phyloP scores from a whole-genome alignment of 108 stramenopile species.

The Chaetoceros tenuissimus region DNA sequence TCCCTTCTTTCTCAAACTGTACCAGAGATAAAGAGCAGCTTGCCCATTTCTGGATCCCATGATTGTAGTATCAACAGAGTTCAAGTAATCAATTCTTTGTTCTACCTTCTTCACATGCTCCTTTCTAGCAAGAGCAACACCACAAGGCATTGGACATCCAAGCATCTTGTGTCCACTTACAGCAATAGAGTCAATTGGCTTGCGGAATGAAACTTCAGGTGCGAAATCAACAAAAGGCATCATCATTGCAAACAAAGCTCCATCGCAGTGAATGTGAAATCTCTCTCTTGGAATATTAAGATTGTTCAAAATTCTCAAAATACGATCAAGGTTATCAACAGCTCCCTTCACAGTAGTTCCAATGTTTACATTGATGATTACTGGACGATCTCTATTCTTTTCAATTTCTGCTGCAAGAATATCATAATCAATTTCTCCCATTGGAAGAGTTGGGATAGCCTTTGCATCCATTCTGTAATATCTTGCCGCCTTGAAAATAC shows the following conservation, averaged over 20 bases:
- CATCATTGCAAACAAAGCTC: conserved; percentile 86
- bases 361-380: conserved; percentile 86
- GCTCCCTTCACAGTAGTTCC: conserved; percentile 89
- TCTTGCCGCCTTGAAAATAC: conserved; percentile 80
- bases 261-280: conserved; percentile 84
- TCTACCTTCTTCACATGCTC: conserved; percentile 84
- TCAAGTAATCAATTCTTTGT: conserved; percentile 65
- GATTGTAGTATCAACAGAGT: conserved; percentile 54
- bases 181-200: conserved; percentile 80
- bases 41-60: conserved; percentile 55
- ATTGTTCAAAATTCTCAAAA: conserved; percentile 56
- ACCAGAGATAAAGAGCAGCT: conserved; percentile 73
- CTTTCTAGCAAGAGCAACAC: conserved; percentile 73
- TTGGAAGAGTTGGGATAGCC: conserved; percentile 76
- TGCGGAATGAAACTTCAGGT: conserved; percentile 66
- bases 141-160: conserved; percentile 88
- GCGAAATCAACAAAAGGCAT: conserved; percentile 82
- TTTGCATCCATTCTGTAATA: conserved; percentile 84
- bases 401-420: conserved; percentile 48
- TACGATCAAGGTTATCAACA: conserved; percentile 83
- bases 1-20: conserved; percentile 84
- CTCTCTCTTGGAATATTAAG: conserved; percentile 72
- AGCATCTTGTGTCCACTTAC: conserved; percentile 89
- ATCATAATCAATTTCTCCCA: conserved; percentile 86
- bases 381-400: conserved; percentile 61